These are phyloP conservation scores for Pseudogymnoascus sp. DNA, from an alignment of 2,329 filamentous ascomycete genomes.

Conservation along the genomic window DNA sequence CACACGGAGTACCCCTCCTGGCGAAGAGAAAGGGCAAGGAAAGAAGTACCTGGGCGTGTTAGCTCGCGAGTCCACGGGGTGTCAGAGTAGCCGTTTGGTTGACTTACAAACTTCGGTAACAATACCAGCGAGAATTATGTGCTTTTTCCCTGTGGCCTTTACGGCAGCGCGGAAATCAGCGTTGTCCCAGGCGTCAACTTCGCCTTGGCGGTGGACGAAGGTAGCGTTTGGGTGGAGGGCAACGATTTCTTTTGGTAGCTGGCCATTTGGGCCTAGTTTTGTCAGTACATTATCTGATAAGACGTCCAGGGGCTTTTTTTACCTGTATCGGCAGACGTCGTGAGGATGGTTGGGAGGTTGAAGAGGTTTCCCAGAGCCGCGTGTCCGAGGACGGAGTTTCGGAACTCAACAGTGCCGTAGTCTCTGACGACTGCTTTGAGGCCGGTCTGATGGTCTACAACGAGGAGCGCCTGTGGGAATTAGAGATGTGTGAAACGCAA, in stretches of 20 bases:
- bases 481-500: not conserved
- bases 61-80: not conserved
- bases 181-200: constrained; percentile 75
- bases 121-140: constrained; percentile 67
- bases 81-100: not conserved
- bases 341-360: constrained; percentile 61
- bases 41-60: constrained; percentile 50
- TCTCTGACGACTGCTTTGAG: constrained; percentile 56
- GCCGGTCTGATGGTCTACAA: constrained; percentile 54
- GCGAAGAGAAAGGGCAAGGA: constrained; percentile 64
- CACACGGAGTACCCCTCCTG: constrained; percentile 67
- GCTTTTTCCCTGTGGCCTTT: constrained; percentile 55
- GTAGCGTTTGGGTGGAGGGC: constrained; percentile 61
- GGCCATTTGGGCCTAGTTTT: constrained; percentile 58
- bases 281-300: not conserved
- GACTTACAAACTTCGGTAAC: constrained; percentile 62
- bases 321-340: constrained; percentile 58
- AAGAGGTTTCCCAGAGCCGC: constrained; percentile 60
- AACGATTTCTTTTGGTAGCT: constrained; percentile 60
- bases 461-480: constrained; percentile 41
- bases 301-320: not conserved
- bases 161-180: constrained; percentile 59
- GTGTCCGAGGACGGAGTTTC: constrained; percentile 61
- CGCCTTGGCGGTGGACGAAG: constrained; percentile 59
- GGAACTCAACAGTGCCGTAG: constrained; percentile 57